Evolutionary conservation across 768 basidiomycete genomes (phyloP).

Genomic region (Pulveroboletus sp.): DNA sequence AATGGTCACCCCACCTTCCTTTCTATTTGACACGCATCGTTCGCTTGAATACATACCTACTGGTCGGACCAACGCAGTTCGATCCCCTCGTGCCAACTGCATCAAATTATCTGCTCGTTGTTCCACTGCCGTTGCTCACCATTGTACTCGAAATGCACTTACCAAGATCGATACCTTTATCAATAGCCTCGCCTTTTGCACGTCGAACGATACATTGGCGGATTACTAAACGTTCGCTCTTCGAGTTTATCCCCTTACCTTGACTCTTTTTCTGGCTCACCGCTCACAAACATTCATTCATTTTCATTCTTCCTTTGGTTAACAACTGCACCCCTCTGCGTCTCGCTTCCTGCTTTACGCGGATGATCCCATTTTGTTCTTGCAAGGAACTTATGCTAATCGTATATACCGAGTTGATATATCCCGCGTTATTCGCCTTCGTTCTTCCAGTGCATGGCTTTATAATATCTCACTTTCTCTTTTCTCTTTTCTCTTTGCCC

Average conservation of each 20-base stretch:
- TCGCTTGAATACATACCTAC: background rate
- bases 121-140: background rate
- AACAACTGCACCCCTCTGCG: background rate
- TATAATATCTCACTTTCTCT: background rate
- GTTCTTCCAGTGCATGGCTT: background rate
- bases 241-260: conserved; percentile 3
- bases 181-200: background rate
- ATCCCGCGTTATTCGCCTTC: conserved; percentile 1
- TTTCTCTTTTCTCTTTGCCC: background rate
- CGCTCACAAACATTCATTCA: background rate
- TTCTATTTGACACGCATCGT: background rate
- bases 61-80: background rate
- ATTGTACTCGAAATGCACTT: conserved; percentile 18
- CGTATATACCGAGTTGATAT: conserved; percentile 7
- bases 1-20: background rate
- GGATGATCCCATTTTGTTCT: background rate
- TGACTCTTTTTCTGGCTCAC: too few relatives aligned
- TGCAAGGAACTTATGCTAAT: conserved; percentile 17
- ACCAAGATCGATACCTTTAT: conserved; percentile 1
- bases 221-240: conserved; percentile 5
- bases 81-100: background rate
- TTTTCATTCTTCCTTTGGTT: background rate
- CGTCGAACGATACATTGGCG: conserved; percentile 12
- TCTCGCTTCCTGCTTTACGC: conserved; percentile 2
- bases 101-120: background rate